These are phyloP conservation scores for Tetrapisispora pingtungensis DNA, from an alignment of 805 yeast species.

Conservation along the genomic window DNA sequence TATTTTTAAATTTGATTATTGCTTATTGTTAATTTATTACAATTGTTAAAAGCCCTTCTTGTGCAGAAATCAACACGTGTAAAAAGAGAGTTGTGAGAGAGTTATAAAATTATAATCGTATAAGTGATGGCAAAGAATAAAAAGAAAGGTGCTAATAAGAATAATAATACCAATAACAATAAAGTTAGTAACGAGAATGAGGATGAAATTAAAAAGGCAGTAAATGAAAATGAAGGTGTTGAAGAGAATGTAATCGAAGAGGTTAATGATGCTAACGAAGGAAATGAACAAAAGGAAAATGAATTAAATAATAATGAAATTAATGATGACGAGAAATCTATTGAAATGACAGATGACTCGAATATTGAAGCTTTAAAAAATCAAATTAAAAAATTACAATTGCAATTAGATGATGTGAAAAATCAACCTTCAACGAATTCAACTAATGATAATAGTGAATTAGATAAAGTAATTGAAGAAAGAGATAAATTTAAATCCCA, in stretches of 20 bases:
- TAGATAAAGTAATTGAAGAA: conserved; percentile 36
- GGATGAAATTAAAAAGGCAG: conserved; percentile 1
- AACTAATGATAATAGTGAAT: conserved; percentile 14
- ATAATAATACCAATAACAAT: conserved; percentile 2
- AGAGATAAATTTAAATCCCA: conserved; percentile 48
- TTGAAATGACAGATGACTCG: too few relatives aligned
- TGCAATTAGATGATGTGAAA: conserved; percentile 3
- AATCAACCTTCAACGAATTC: background rate
- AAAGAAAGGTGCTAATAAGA: conserved; percentile 11
- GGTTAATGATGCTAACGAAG: too few relatives aligned
- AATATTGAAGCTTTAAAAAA: background rate
- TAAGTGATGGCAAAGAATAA: conserved; percentile 14
- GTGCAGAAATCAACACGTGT: conserved; percentile 1
- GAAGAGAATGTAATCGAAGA: background rate
- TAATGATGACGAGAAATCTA: too few relatives aligned
- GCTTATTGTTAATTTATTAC: too few relatives aligned
- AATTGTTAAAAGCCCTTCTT: background rate
- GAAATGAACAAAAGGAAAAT: too few relatives aligned
- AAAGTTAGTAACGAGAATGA: conserved; percentile 5
- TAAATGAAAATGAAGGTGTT: background rate
- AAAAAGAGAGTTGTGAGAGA: background rate
- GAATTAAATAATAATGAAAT: background rate
- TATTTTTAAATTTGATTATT: background rate
- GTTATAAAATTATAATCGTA: background rate
- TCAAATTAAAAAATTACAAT: conserved; percentile 3